phyloP scores from a whole-genome alignment of 2,329 filamentous ascomycete species.

The Fusarium hostae region DNA sequence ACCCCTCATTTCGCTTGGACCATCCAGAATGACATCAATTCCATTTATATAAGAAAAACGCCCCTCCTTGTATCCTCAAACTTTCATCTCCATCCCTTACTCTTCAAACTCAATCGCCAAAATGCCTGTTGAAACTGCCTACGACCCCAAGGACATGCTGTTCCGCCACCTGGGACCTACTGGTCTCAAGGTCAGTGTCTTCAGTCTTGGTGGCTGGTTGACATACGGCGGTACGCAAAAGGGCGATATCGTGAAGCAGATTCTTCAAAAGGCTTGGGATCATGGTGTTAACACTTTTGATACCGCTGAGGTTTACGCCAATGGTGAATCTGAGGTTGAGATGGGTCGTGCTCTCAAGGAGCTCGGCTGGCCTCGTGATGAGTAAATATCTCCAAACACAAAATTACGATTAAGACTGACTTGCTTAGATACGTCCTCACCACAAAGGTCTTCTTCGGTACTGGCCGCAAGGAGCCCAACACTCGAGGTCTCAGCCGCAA shows the following conservation, averaged over 20 bases:
- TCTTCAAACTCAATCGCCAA: background rate
- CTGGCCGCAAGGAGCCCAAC: constrained; percentile 56
- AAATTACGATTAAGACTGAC: background rate
- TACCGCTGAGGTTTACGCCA: constrained; percentile 67
- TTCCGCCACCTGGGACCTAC: constrained; percentile 44
- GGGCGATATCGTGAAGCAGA: constrained; percentile 68
- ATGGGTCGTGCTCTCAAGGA: constrained; percentile 70
- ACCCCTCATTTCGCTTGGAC: constrained; percentile 25
- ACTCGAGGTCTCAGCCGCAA: constrained; percentile 73
- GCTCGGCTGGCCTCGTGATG: constrained; percentile 68
- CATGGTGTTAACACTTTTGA: constrained; percentile 72
- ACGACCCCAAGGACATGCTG: constrained; percentile 45
- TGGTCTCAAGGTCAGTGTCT: constrained; percentile 43
- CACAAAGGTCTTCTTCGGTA: constrained; percentile 50
- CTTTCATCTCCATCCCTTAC: background rate
- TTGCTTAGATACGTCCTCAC: constrained; percentile 59
- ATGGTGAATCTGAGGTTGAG: constrained; percentile 70
- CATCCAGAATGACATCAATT: constrained; percentile 26
- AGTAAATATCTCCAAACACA: constrained; percentile 37
- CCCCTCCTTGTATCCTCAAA: background rate
- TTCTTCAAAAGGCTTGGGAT: constrained; percentile 69
- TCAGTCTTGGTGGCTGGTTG: constrained; percentile 43
- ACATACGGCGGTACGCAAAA: constrained; percentile 65
- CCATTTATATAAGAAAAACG: background rate
- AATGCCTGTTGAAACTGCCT: constrained; percentile 38